Evolutionary conservation across 164 flowering plant species (phyloP), one percentile per base, ranked within the genome.

Genomic region (Berberis thunbergii): DNA sequence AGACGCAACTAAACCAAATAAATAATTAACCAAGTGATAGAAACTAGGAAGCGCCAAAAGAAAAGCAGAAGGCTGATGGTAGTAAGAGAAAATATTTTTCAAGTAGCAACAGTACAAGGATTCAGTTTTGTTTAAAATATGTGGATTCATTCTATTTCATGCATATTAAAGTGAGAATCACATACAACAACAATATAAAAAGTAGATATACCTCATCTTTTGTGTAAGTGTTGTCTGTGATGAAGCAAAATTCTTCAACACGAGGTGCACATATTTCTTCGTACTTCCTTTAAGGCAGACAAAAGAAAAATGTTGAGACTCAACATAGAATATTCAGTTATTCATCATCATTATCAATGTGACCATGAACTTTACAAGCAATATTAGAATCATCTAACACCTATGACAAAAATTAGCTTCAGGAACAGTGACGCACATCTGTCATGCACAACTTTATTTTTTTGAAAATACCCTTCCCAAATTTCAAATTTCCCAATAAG

Each of bases 181-280:
- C 7, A 48, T 11, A 48, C 4, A 46, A 4, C 6, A 62, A 45
- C 3, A 2, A 38, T 11, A 10, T 7, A 7, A 48, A 3, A 40
- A 60, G 55, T 4, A 50, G 60, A 4, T 7, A 54, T 75, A 91
- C 99, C 89, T 94, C 95, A 49, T 65, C 78, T 73, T 72, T 86
- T 42, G 87, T 63, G 77, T 84, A 88, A 44, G 91, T 84, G 68
- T 78, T 87, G 74, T 85, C 97, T n/a, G 97, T 88, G 71, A 88
- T 87, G 72, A 83, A 85, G 79, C 97, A 91, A 67, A 91, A 84
- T 42, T 88, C 94, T 69, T 88, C 97, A 4, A 87, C 82, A 26
- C 84, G 86, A 11, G 94, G 97, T 41, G 99, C 90, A 83, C 89
- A 84, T 54, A 89, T 83, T 77, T 95, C 99, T 78, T 95, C 99